Evolutionary conservation across 1,284 basidiomycete species (phyloP).

Genomic region (Rhodotorula sp.): DNA sequence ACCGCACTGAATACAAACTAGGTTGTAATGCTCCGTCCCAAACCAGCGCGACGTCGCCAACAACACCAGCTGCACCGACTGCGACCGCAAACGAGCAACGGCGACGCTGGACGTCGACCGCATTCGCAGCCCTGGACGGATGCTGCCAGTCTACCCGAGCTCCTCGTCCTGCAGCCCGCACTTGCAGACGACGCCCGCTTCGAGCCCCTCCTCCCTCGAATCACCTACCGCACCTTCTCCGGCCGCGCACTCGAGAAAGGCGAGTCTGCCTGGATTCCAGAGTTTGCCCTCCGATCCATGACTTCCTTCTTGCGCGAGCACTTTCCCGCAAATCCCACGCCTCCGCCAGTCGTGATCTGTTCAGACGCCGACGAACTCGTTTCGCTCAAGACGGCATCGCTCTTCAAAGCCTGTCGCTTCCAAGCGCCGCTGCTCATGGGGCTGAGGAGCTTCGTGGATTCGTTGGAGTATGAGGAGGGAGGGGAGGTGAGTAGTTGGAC

Average conservation of each 20-base stretch:
- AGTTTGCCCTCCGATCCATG: constrained; percentile 49
- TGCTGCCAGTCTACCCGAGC: constrained; percentile 55
- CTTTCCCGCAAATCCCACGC: constrained; percentile 24
- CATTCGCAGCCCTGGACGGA: not conserved
- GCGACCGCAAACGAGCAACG: too few relatives aligned
- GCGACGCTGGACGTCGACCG: too few relatives aligned
- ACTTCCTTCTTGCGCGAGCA: constrained; percentile 24
- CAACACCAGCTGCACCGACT: too few relatives aligned
- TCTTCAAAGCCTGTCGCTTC: constrained; percentile 62
- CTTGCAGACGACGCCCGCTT: constrained; percentile 47
- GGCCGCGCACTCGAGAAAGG: constrained; percentile 42
- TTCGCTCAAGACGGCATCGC: constrained; percentile 57
- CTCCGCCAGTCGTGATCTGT: constrained; percentile 59
- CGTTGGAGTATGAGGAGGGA: constrained; percentile 57
- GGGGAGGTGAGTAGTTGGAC: constrained; percentile 38
- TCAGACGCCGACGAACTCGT: constrained; percentile 70
- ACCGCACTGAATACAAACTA: too few relatives aligned
- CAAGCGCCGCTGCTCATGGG: constrained; percentile 62
- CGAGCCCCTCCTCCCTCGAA: constrained; percentile 57
- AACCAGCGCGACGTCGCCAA: too few relatives aligned
- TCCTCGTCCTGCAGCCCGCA: constrained; percentile 53
- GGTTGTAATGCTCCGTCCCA: too few relatives aligned
- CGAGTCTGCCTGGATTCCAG: constrained; percentile 50
- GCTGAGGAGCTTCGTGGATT: constrained; percentile 64
- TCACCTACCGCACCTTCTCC: constrained; percentile 52